These are phyloP conservation scores for Herpetomonas muscarum DNA, from an alignment of 208 protist genomes.

Conservation along the genomic window DNA sequence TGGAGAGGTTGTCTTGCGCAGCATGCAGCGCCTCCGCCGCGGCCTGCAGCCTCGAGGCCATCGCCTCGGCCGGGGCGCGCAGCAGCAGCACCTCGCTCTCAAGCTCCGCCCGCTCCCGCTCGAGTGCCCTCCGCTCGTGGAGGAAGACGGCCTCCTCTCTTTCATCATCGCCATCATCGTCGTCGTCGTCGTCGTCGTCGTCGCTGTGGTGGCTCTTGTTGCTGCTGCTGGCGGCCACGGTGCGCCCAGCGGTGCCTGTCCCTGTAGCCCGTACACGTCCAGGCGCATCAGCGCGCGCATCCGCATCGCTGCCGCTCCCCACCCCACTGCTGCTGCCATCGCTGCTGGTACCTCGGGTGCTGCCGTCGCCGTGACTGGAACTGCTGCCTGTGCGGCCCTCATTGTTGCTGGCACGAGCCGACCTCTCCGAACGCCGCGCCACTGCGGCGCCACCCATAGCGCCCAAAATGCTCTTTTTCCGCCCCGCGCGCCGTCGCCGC, in stretches of 20 bases:
- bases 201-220: too few relatives aligned
- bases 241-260: too few relatives aligned
- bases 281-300: not conserved
- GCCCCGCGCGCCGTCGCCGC: too few relatives aligned
- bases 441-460: too few relatives aligned
- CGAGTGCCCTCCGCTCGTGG: constrained; percentile 15
- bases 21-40: constrained; percentile 23
- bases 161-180: constrained; percentile 5
- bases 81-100: constrained; percentile 34
- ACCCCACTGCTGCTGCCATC: not conserved
- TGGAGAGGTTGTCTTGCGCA: constrained; percentile 21
- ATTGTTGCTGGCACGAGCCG: not conserved
- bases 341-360: not conserved
- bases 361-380: not conserved
- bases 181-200: not conserved
- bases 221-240: too few relatives aligned
- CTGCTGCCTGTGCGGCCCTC: not conserved
- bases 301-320: not conserved
- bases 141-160: constrained; percentile 25
- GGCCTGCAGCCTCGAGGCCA: constrained; percentile 18
- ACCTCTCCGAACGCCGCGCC: not conserved
- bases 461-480: too few relatives aligned
- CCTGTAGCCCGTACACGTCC: not conserved
- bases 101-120: constrained; percentile 25
- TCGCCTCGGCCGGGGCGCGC: constrained; percentile 21